Evolutionary conservation across 345 rosid genomes (phyloP).

Genomic region (Pistacia atlantica): DNA sequence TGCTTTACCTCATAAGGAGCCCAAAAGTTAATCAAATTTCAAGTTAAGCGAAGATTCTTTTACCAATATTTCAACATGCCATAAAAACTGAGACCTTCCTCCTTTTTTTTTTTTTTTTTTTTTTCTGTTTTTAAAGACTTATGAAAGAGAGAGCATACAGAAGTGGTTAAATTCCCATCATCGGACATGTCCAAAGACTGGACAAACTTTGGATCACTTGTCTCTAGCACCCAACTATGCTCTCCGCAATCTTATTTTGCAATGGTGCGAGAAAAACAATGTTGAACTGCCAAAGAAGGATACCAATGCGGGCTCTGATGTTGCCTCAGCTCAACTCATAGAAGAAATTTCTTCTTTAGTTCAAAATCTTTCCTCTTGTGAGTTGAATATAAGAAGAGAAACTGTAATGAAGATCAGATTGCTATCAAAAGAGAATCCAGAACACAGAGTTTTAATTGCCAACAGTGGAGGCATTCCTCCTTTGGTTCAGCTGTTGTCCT

Average conservation of each 20-base stretch:
- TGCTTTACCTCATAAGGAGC: too few relatives aligned
- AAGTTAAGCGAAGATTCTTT: not conserved
- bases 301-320: slow-evolving; percentile 15
- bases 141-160: slow-evolving; percentile 58
- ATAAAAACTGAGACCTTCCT: slow-evolving; percentile 6
- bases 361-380: slow-evolving; percentile 40
- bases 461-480: slow-evolving; percentile 51
- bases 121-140: slow-evolving; percentile 39
- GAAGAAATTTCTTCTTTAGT: slow-evolving; percentile 46
- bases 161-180: slow-evolving; percentile 61
- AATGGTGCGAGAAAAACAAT: slow-evolving; percentile 60
- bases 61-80: not conserved
- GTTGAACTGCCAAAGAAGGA: slow-evolving; percentile 52
- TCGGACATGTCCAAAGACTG: slow-evolving; percentile 66
- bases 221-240: slow-evolving; percentile 60
- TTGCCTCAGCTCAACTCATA: slow-evolving; percentile 31
- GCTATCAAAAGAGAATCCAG: slow-evolving; percentile 61
- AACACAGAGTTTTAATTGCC: slow-evolving; percentile 58
- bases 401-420: slow-evolving; percentile 51
- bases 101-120: not conserved
- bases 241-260: slow-evolving; percentile 54
- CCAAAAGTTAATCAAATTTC: too few relatives aligned
- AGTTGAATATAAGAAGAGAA: slow-evolving; percentile 29
- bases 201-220: slow-evolving; percentile 48
- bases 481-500: slow-evolving; percentile 48